Base-by-base conservation (phyloP, 345 rosid species). In the Kandelia obovata region DNA sequence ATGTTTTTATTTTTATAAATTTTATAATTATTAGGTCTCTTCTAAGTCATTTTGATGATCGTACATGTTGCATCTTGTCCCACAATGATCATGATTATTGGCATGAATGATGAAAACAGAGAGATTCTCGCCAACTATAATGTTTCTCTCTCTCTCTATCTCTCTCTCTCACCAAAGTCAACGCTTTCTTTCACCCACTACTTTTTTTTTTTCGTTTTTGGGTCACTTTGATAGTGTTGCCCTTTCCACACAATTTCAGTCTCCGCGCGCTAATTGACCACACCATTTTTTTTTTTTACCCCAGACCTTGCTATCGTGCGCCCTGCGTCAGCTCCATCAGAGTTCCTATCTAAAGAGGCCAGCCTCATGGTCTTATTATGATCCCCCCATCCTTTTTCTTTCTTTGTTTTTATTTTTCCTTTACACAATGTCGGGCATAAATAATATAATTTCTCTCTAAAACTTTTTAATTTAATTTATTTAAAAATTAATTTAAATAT, bases 181-280 rank as follows among this genome's bases (percentile, higher is more conserved):
- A 82, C 81, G 46, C 73, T 52, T 23, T 61, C 79, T 6, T 65
- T 66, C 67, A 52, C 83, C 79, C 81, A 75, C 86, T 70, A 64
- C 78, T 55, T 71, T 73, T 64, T 73, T 64, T 27, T 47, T 6
- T 15, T 5, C 21, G 27, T 64, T 21, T 6, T 62, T 51, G 27
- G 32, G 66, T 21, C 31, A 11, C 31, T 37, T 52, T 13, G 9
- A n/a, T 34, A 32, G 58, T 39, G 31, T 57, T n/a, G 55, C 46
- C 37, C 60, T 73, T 59, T 9, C 0, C 49, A 2, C 49, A 43
- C 49, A 13, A 43, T 43, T 43, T 43, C 49, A 11, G 13, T 11
- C 53, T 52, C 77, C 80, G 76, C 77, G 67, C 30, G 53, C 46
- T 66, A 77, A 56, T 58, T 61, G 64, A 65, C 75, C 46, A 21